Conservation (phyloP, 108 stramenopile species). For the Nannochloropsis gaditana region DNA sequence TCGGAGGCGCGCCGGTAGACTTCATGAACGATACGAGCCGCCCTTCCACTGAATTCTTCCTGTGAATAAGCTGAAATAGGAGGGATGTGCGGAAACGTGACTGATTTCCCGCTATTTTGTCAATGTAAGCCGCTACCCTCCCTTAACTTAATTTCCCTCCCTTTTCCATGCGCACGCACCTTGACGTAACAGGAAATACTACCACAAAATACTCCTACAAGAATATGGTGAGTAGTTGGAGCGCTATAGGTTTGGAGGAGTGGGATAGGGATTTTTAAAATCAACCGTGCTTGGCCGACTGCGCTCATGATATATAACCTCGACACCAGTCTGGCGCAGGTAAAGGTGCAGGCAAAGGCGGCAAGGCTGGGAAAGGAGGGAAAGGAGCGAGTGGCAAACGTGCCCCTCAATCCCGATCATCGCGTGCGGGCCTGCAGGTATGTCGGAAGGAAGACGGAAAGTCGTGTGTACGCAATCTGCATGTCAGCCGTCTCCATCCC, state of each 20-base stretch:
- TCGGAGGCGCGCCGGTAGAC: too few relatives aligned
- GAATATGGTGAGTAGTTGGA: neutral
- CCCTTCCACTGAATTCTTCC: too few relatives aligned
- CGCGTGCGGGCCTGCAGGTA: conserved; percentile 88
- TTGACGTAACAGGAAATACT: neutral
- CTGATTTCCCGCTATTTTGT: too few relatives aligned
- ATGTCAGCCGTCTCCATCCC: neutral
- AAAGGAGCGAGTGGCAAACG: conserved; percentile 96
- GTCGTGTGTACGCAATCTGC: neutral
- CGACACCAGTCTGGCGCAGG: conserved; percentile 47
- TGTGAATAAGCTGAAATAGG: too few relatives aligned
- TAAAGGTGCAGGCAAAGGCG: conserved; percentile 91
- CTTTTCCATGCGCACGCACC: neutral
- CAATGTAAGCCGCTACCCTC: too few relatives aligned
- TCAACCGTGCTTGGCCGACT: too few relatives aligned
- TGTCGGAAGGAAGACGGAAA: neutral
- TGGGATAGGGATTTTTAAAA: too few relatives aligned
- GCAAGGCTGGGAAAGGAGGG: conserved; percentile 98
- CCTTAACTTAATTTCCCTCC: neutral
- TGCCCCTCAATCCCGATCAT: conserved; percentile 92
- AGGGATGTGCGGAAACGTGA: too few relatives aligned
- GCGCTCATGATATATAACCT: too few relatives aligned
- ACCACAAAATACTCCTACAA: neutral
- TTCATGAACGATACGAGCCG: too few relatives aligned
- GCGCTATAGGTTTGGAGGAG: too few relatives aligned